phyloP scores from a whole-genome alignment of 2,329 filamentous ascomycete species.

The Microcyclosporella mali region DNA sequence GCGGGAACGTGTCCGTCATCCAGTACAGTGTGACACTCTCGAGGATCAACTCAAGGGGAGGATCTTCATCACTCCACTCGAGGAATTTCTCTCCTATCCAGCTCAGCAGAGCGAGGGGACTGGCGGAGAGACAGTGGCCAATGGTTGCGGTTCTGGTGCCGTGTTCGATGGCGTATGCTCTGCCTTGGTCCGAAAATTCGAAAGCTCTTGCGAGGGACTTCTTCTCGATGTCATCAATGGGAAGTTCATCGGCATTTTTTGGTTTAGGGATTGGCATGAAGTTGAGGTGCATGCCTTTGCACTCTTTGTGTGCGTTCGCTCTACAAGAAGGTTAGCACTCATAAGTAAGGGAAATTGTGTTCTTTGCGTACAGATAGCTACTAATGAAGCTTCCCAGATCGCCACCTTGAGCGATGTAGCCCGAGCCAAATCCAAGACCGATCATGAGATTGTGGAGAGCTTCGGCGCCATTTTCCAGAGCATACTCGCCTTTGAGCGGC shows the following conservation, averaged over 20 bases:
- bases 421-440: slow-evolving; percentile 43
- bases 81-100: slow-evolving; percentile 55
- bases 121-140: slow-evolving; percentile 48
- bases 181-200: slow-evolving; percentile 39
- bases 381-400: slow-evolving; percentile 46
- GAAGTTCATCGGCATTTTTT: slow-evolving; percentile 18
- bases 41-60: slow-evolving; percentile 40
- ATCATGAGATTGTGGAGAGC: slow-evolving; percentile 47
- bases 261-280: slow-evolving; percentile 21
- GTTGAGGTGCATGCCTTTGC: slow-evolving; percentile 26
- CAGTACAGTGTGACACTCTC: slow-evolving; percentile 48
- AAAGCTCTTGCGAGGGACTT: slow-evolving; percentile 33
- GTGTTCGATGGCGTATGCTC: slow-evolving; percentile 49
- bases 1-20: slow-evolving; percentile 46
- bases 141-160: slow-evolving; percentile 52
- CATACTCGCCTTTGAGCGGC: slow-evolving; percentile 42
- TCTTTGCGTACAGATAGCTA: slow-evolving; percentile 22
- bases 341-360: too few relatives aligned
- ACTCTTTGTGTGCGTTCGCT: slow-evolving; percentile 11
- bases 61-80: slow-evolving; percentile 45
- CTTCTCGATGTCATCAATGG: slow-evolving; percentile 33
- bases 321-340: slow-evolving; percentile 18
- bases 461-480: slow-evolving; percentile 34
- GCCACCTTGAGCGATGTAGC: slow-evolving; percentile 51
- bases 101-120: slow-evolving; percentile 51